These are phyloP conservation scores for Basipetospora chlamydospora DNA, from an alignment of 2,329 filamentous ascomycete genomes.

Conservation along the genomic window DNA sequence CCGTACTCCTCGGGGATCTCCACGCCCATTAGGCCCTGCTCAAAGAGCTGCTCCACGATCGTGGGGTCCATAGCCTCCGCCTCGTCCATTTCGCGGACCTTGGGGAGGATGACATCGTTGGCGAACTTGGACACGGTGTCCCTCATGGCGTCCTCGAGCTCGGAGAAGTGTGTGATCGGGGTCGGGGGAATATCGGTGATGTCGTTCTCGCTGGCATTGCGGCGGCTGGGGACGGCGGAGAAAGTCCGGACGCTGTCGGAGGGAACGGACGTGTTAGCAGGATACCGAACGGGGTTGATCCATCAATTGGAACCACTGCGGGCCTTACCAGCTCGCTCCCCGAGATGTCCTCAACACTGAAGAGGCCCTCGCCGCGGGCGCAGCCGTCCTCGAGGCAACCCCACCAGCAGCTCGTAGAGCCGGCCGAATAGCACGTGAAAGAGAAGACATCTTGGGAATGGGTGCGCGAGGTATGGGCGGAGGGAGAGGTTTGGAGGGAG, in stretches of 20 bases:
- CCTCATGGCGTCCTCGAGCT: conserved; percentile 77
- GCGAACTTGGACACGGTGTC: conserved; percentile 88
- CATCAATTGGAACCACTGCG: neutral
- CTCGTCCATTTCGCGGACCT: conserved; percentile 95
- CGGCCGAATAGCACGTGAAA: conserved; percentile 8
- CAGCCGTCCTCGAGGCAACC: neutral
- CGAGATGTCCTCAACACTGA: neutral
- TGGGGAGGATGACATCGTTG: conserved; percentile 73
- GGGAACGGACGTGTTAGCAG: neutral
- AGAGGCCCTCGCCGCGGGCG: neutral
- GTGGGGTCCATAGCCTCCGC: conserved; percentile 81
- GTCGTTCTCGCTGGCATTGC: conserved; percentile 34
- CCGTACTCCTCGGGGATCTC: conserved; percentile 97
- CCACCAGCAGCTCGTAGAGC: conserved; percentile 3
- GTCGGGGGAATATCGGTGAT: conserved; percentile 72
- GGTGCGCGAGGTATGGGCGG: no score
- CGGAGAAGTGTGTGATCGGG: conserved; percentile 83
- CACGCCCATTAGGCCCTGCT: conserved; percentile 93
- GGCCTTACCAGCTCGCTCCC: neutral
- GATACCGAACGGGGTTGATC: no score
- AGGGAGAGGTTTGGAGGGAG: no score
- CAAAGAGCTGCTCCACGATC: conserved; percentile 85
- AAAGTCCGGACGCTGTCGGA: conserved; percentile 32
- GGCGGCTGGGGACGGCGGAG: conserved; percentile 43
- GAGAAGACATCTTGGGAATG: conserved; percentile 7